These are phyloP conservation scores for Amanita rimosa DNA, from an alignment of 768 basidiomycete species.

Conservation along the genomic window DNA sequence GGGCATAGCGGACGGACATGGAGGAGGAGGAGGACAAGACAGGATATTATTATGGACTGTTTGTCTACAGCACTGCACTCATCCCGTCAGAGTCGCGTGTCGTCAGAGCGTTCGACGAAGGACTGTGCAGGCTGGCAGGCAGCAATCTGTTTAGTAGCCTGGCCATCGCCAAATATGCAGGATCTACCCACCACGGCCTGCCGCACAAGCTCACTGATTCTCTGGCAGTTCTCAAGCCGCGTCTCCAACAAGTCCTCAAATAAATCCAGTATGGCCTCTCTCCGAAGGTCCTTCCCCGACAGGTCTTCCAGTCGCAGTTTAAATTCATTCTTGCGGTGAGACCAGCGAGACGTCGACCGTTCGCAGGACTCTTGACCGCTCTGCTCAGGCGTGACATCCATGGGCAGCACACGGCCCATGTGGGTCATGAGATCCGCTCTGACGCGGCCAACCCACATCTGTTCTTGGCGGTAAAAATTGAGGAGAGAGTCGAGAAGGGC, in stretches of 20 bases:
- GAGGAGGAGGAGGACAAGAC: constrained; percentile 2
- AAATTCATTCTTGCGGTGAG: constrained; percentile 48
- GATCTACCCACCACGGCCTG: constrained; percentile 14
- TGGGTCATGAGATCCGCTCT: constrained; percentile 46
- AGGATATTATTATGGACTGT: background rate
- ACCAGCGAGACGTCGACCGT: constrained; percentile 28
- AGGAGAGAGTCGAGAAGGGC: constrained; percentile 54
- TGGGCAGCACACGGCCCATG: constrained; percentile 8
- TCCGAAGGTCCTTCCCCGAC: constrained; percentile 4
- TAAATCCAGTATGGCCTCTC: constrained; percentile 48
- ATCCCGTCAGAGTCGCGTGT: background rate
- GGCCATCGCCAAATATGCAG: background rate
- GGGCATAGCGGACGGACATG: constrained; percentile 56
- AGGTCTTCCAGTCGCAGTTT: constrained; percentile 30
- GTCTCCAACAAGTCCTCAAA: constrained; percentile 66
- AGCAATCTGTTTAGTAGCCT: background rate
- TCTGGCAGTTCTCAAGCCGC: constrained; percentile 67
- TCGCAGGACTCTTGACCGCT: background rate
- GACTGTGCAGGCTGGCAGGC: no score
- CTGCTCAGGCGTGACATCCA: background rate
- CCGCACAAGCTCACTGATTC: constrained; percentile 46
- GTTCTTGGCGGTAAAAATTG: constrained; percentile 59
- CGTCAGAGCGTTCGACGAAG: no score
- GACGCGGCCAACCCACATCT: constrained; percentile 60
- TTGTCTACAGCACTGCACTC: background rate